phyloP scores from a whole-genome alignment of 371 early-diverging fungal species.

The Zopfochytrium polystomum region DNA sequence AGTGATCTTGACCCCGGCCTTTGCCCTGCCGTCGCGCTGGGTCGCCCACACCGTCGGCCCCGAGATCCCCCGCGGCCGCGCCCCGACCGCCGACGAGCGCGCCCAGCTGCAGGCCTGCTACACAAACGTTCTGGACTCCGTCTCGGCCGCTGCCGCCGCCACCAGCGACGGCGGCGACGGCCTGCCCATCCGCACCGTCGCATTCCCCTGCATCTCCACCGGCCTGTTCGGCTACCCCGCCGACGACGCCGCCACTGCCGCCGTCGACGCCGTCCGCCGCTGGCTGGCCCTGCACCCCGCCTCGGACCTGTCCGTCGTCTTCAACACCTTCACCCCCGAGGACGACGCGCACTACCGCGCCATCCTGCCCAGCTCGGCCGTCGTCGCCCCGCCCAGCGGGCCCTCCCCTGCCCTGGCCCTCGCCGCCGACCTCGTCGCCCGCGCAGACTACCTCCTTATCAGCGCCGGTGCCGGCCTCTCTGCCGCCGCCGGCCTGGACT shows the following conservation, averaged over 20 bases:
- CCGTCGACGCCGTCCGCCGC: slow-evolving; percentile 15
- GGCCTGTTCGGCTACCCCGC: slow-evolving; percentile 28
- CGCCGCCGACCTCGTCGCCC: neutral
- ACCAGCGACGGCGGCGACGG: slow-evolving; percentile 4
- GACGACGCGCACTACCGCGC: slow-evolving; percentile 9
- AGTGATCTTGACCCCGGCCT: slow-evolving; percentile 19
- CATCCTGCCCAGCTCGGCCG: neutral
- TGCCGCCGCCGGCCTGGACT: slow-evolving; percentile 27
- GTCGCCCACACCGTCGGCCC: slow-evolving; percentile 35
- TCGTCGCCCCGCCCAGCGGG: too few species aligned
- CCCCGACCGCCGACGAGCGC: neutral
- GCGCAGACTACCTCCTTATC: slow-evolving; percentile 17
- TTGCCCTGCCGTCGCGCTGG: slow-evolving; percentile 13
- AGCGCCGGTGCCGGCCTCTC: too few species aligned
- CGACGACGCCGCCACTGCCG: slow-evolving; percentile 17
- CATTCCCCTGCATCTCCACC: slow-evolving; percentile 31
- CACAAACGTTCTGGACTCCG: slow-evolving; percentile 10
- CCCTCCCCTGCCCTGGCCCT: too few species aligned
- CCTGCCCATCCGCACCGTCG: slow-evolving; percentile 14
- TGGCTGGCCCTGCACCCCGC: slow-evolving; percentile 13
- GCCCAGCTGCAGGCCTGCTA: slow-evolving; percentile 23
- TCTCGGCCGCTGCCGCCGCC: slow-evolving; percentile 2
- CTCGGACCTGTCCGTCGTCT: slow-evolving; percentile 19
- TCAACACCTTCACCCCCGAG: slow-evolving; percentile 23
- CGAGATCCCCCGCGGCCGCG: neutral